A percentile compares a stretch with the other conserved stretches of the same genome.
These are phyloP conservation scores for Pharnaceum exiguum DNA, from an alignment of 148 eudicot genomes.

Conservation along the genomic window DNA sequence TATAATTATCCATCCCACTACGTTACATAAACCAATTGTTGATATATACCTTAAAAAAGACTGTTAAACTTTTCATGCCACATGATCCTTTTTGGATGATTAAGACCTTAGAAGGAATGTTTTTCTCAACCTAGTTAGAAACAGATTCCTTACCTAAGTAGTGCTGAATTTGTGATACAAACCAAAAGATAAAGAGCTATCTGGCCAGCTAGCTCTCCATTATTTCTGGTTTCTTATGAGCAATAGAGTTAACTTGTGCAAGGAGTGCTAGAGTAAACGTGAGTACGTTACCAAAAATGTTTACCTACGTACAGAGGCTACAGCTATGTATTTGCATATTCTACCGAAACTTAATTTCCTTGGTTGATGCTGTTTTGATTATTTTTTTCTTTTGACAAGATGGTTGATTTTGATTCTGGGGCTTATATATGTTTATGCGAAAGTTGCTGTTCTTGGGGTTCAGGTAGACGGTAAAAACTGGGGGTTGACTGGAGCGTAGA, in stretches of 20 bases:
- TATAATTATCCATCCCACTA: slow-evolving; percentile 2
- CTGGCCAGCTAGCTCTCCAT: slow-evolving; percentile 17
- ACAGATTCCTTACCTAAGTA: slow-evolving; percentile 14
- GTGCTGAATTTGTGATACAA: slow-evolving; percentile 16
- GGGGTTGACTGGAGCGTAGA: no score
- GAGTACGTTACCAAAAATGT: slow-evolving; percentile 16
- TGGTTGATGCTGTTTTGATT: no score
- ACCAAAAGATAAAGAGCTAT: slow-evolving; percentile 17
- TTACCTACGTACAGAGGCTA: no score
- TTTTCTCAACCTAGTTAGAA: slow-evolving; percentile 14
- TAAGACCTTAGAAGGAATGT: slow-evolving; percentile 1
- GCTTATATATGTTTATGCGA: no score
- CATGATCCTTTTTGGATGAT: neutral
- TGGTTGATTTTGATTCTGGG: no score
- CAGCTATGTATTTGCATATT: no score
- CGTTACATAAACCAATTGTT: neutral
- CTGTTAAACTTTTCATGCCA: no score
- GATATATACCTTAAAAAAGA: neutral
- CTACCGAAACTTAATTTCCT: no score
- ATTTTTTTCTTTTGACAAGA: no score
- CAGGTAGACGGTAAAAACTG: no score
- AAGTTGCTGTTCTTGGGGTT: no score
- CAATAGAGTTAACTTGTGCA: slow-evolving; percentile 7
- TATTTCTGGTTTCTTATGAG: neutral
- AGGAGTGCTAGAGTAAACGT: neutral